Base-by-base conservation (phyloP, 2,329 filamentous ascomycete species). In the Coniella vitis region DNA sequence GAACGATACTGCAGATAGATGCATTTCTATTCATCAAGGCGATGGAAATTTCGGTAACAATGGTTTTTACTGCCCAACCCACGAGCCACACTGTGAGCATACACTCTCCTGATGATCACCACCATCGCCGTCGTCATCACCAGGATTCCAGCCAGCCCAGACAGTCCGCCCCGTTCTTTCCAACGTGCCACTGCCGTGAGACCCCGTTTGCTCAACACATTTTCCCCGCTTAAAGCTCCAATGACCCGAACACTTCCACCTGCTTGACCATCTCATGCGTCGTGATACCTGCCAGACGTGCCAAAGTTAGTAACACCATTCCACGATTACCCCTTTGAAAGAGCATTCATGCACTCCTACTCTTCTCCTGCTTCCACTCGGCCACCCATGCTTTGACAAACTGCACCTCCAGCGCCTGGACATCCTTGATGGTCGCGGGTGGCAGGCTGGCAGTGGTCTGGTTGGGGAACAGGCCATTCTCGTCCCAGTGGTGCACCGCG, bases 401-500 rank as follows among this genome's bases (percentile, higher is more conserved):
- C 35, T 70, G 65, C 10, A 79, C 67, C 56, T 85, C 72, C 54
- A 75, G 64, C 37, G 66, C 62, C 60, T 90, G 85, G 0, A 77
- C 72, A 13, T 81, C 70, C 3, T 67, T 70, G 5, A 89, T 74
- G 3, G 79, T 67, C 1, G 65, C 59, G 0, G 83, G 83, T 1
- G 84, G 83, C 29, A 87, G 59, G 1, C 66, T 65, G 2, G 71
- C 55, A 5, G 71, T 76, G 0, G 82, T 83, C 61, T 86, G 72
- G 49, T 83, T 83, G 1, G 70, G 63, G 43, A 83, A 79, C n/a
- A 86, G 57, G 1, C 82, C 81, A 55, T 85, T 84, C 67, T 85
- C 83, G 56, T 87, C 85, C 84, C 86, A 93, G 61, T 91, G 87
- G 63, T 94, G 88, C 17, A 90, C 86, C 0, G 79, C 86, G n/a